Evolutionary conservation across 768 basidiomycete genomes (phyloP).

Genomic region (Dacryopinax spathularia): DNA sequence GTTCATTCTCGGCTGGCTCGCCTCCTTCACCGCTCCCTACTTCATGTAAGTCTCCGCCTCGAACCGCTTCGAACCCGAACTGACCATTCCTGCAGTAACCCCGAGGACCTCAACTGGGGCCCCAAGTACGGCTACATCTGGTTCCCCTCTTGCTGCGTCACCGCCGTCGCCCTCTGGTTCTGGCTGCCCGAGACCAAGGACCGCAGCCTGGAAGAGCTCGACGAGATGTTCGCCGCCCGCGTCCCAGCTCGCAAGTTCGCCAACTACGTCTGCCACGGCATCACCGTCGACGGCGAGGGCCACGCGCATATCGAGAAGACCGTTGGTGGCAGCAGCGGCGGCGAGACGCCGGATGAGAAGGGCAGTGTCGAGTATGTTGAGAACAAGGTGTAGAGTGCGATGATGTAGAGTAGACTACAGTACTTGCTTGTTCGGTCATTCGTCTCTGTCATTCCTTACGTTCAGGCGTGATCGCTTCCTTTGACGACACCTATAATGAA

Average conservation of each 20-base stretch:
- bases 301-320: background rate
- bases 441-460: too few species aligned
- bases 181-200: slow-evolving; percentile 17
- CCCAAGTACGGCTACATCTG: slow-evolving; percentile 15
- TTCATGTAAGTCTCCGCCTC: too few species aligned
- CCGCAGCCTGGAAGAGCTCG: slow-evolving; percentile 21
- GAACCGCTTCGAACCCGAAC: background rate
- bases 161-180: slow-evolving; percentile 14
- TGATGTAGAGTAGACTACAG: too few species aligned
- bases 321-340: background rate
- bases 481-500: too few species aligned
- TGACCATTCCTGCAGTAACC: background rate
- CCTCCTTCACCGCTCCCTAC: too few species aligned
- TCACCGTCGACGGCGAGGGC: background rate
- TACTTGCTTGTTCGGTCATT: too few species aligned
- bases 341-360: slow-evolving; percentile 1
- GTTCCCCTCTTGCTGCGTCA: slow-evolving; percentile 8
- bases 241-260: slow-evolving; percentile 19
- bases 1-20: too few species aligned
- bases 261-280: background rate
- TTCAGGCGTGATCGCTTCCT: too few species aligned
- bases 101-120: background rate
- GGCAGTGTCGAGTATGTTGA: background rate
- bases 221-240: slow-evolving; percentile 24
- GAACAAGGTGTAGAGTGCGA: slow-evolving; percentile 2